phyloP scores from a whole-genome alignment of 345 rosid species.

The Barbarea vulgaris region DNA sequence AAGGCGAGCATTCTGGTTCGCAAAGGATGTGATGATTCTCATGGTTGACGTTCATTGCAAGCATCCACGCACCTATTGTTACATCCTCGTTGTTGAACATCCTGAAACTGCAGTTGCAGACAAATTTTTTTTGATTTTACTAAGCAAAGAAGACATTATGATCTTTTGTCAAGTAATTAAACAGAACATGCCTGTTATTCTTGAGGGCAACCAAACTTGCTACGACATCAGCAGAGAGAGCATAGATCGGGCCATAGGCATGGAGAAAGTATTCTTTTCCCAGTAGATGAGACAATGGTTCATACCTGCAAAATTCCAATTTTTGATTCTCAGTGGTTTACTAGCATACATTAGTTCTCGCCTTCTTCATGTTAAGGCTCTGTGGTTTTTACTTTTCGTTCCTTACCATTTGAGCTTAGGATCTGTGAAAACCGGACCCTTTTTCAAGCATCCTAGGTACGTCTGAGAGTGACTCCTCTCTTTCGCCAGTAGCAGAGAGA shows the following conservation, averaged over 20 bases:
- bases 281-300: constrained; percentile 69
- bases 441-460: constrained; percentile 90
- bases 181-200: constrained; percentile 65
- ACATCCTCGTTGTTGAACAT: constrained; percentile 98
- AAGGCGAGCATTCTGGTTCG: constrained; percentile 60
- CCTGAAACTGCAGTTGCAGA: constrained; percentile 61
- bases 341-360: not conserved
- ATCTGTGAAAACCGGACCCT: constrained; percentile 85
- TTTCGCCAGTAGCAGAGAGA: constrained; percentile 72
- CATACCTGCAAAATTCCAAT: constrained; percentile 62
- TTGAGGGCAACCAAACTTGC: constrained; percentile 73
- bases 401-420: constrained; percentile 83
- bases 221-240: constrained; percentile 87
- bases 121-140: not conserved
- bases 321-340: not conserved
- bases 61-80: constrained; percentile 97
- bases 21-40: constrained; percentile 71
- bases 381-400: not conserved
- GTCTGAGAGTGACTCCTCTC: constrained; percentile 77
- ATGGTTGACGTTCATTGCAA: constrained; percentile 91
- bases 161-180: constrained; percentile 2
- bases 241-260: constrained; percentile 92
- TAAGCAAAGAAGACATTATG: not conserved
- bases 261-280: constrained; percentile 86
- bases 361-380: constrained; percentile 4